phyloP scores from a whole-genome alignment of 345 rosid species.

The Punica granatum region DNA sequence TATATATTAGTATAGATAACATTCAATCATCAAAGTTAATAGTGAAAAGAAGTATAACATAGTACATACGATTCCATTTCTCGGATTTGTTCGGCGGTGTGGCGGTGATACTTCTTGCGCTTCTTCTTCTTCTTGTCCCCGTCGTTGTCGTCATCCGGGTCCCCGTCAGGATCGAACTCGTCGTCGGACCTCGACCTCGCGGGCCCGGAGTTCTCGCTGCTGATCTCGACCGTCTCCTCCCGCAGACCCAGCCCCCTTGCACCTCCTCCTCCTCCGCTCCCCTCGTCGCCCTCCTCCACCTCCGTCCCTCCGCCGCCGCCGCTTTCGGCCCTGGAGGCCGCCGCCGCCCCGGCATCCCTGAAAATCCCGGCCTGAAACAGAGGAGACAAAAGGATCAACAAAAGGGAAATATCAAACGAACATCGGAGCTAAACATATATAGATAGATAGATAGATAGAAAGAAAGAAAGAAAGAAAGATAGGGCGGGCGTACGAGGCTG shows the following conservation, averaged over 20 bases:
- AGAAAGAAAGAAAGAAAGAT: background rate
- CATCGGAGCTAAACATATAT: background rate
- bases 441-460: background rate
- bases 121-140: constrained; percentile 67
- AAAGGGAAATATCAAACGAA: background rate
- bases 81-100: constrained; percentile 87
- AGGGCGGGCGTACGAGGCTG: constrained; percentile 46
- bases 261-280: constrained; percentile 39
- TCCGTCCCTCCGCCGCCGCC: constrained; percentile 31
- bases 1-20: too few relatives aligned
- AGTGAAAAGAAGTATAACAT: too few relatives aligned
- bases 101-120: constrained; percentile 95
- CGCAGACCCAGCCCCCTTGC: constrained; percentile 38
- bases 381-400: background rate
- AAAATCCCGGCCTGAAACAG: constrained; percentile 79
- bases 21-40: too few relatives aligned
- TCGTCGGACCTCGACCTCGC: constrained; percentile 84
- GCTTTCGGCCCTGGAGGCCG: constrained; percentile 21
- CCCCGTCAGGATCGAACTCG: constrained; percentile 55
- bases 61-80: constrained; percentile 91
- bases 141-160: constrained; percentile 45
- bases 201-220: constrained; percentile 90
- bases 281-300: constrained; percentile 71
- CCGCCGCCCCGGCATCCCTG: constrained; percentile 44
- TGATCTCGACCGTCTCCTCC: constrained; percentile 75